Conservation (phyloP, 2,329 filamentous ascomycete species). For the Aspergillus awamori region DNA sequence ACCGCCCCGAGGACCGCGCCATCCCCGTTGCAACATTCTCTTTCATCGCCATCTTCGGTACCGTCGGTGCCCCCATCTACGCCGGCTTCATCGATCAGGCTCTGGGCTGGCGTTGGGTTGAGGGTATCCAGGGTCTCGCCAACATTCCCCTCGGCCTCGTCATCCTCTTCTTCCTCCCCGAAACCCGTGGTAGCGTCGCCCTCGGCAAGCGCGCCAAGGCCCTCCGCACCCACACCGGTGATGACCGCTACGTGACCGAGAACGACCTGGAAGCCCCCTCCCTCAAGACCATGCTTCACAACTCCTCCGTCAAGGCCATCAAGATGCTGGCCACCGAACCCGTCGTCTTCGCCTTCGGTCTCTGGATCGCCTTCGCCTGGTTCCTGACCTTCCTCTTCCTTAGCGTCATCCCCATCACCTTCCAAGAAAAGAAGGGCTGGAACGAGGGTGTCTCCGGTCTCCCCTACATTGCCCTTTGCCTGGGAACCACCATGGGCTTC, state of each 20-base stretch:
- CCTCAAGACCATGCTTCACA: conserved; percentile 45
- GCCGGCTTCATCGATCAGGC: conserved; percentile 58
- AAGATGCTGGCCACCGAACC: conserved; percentile 55
- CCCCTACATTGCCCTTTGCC: conserved; percentile 55
- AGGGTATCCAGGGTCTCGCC: conserved; percentile 56
- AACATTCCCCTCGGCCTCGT: conserved; percentile 54
- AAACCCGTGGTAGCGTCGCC: conserved; percentile 53
- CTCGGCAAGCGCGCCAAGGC: conserved; percentile 54
- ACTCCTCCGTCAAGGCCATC: conserved; percentile 56
- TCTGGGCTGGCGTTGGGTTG: conserved; percentile 58
- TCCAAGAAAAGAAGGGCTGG: conserved; percentile 57
- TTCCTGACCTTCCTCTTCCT: conserved; percentile 59
- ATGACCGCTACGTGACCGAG: conserved; percentile 54
- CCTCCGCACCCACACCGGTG: conserved; percentile 52
- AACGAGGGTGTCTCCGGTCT: conserved; percentile 53
- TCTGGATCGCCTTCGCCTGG: conserved; percentile 59
- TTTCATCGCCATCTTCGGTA: conserved; percentile 56
- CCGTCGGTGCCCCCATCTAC: conserved; percentile 57
- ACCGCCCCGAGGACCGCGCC: conserved; percentile 49
- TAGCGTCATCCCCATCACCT: conserved; percentile 55
- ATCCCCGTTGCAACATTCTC: conserved; percentile 54
- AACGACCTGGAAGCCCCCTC: conserved; percentile 56
- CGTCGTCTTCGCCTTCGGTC: conserved; percentile 54
- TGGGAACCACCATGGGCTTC: conserved; percentile 55
- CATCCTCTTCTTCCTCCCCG: conserved; percentile 49